A percentile compares a stretch with the other conserved stretches of the same genome.
Evolutionary conservation across 768 basidiomycete species (phyloP).

Genomic region (Leucocoprinus birnbaumii): DNA sequence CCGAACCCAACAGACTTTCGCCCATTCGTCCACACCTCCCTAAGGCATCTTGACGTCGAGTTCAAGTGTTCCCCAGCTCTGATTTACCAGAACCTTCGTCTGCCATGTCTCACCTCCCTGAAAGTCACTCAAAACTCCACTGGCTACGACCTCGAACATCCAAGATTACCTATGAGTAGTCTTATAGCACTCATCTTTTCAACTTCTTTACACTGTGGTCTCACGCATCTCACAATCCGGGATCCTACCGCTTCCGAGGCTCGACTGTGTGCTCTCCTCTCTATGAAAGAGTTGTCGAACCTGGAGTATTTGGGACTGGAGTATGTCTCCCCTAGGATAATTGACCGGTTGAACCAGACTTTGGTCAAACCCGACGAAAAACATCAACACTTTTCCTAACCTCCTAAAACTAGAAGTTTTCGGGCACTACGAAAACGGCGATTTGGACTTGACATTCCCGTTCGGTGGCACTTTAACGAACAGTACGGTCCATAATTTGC

Average conservation of each 20-base stretch:
- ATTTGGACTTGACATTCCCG: too few species aligned
- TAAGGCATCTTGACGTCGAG: not conserved
- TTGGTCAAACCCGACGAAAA: not conserved
- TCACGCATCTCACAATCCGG: not conserved
- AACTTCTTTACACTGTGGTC: too few species aligned
- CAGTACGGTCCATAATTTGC: too few species aligned
- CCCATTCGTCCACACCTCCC: not conserved
- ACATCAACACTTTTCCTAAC: too few species aligned
- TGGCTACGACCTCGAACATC: not conserved
- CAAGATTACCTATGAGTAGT: too few species aligned
- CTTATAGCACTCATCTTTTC: too few species aligned
- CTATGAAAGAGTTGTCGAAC: not conserved
- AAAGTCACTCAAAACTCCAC: not conserved
- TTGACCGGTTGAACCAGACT: not conserved
- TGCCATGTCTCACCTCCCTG: too few species aligned
- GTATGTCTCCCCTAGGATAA: not conserved
- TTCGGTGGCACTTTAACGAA: too few species aligned
- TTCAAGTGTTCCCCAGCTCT: not conserved
- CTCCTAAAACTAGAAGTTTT: too few species aligned
- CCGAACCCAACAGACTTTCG: too few species aligned
- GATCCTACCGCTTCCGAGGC: not conserved
- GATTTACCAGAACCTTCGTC: not conserved
- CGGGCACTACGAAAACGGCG: too few species aligned
- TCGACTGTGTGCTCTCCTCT: not conserved
- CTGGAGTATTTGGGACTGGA: not conserved